Conservation (phyloP, 192 early-diverging fungal genomes). For the Entophlyctis helioformis region DNA sequence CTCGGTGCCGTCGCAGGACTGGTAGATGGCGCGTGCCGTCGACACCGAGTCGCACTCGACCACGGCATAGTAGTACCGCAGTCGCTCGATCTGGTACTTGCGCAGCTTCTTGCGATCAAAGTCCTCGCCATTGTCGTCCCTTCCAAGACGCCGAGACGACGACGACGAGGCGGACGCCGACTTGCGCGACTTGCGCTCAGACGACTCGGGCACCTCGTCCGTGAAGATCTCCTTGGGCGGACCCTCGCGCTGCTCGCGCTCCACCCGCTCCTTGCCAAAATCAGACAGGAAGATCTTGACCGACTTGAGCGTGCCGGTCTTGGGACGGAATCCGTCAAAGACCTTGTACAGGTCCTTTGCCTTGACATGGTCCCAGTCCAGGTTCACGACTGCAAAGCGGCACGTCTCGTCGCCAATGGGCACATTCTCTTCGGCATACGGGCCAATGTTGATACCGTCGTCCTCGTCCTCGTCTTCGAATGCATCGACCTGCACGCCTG, state of each 20-base stretch:
- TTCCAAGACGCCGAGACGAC: slow-evolving; percentile 22
- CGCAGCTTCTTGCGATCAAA: slow-evolving; percentile 75
- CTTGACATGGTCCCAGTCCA: slow-evolving; percentile 92
- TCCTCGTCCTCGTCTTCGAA: too few species aligned
- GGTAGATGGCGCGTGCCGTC: slow-evolving; percentile 70
- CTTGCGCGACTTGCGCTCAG: neutral
- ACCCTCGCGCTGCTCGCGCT: slow-evolving; percentile 57
- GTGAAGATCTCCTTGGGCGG: slow-evolving; percentile 66
- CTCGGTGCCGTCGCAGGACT: slow-evolving; percentile 82
- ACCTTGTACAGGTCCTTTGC: slow-evolving; percentile 76
- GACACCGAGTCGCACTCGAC: slow-evolving; percentile 77
- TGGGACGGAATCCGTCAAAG: slow-evolving; percentile 71
- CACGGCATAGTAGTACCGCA: slow-evolving; percentile 85
- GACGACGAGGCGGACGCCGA: slow-evolving; percentile 6
- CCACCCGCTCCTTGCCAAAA: slow-evolving; percentile 71
- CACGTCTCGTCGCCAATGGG: slow-evolving; percentile 30
- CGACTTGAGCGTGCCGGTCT: slow-evolving; percentile 45
- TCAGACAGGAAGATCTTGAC: slow-evolving; percentile 83
- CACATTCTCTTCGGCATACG: slow-evolving; percentile 13
- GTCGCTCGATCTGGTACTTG: slow-evolving; percentile 81
- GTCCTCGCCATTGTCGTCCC: slow-evolving; percentile 55
- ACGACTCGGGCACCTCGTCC: slow-evolving; percentile 5
- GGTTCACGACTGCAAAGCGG: slow-evolving; percentile 76
- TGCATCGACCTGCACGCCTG: too few species aligned
- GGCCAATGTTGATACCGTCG: slow-evolving; percentile 5